phyloP scores from a whole-genome alignment of 768 basidiomycete species.

The Russula virescens region DNA sequence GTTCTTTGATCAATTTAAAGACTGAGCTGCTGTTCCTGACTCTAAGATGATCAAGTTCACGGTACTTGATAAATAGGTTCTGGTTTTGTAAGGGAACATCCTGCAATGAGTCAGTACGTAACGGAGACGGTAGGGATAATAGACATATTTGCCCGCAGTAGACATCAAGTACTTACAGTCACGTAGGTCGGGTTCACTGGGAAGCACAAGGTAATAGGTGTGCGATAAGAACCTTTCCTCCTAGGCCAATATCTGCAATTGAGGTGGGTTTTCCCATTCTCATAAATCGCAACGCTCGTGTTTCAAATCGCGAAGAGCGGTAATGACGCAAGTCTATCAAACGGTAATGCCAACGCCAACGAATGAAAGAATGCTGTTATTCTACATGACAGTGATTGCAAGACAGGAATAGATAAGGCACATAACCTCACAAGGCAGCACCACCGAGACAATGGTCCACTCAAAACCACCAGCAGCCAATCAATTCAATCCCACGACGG shows the following conservation, averaged over 20 bases:
- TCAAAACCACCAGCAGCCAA: neutral
- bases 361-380: conserved; percentile 15
- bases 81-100: too few species aligned
- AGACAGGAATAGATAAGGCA: conserved; percentile 21
- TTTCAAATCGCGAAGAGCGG: neutral
- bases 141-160: too few species aligned
- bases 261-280: too few species aligned
- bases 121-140: too few species aligned
- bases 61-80: too few species aligned
- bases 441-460: neutral
- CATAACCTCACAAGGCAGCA: conserved; percentile 11
- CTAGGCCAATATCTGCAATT: too few species aligned
- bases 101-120: too few species aligned
- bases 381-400: conserved; percentile 23
- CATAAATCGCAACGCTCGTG: neutral
- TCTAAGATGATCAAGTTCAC: too few species aligned
- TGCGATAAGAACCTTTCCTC: neutral
- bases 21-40: too few species aligned
- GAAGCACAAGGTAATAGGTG: neutral
- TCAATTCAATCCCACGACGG: conserved; percentile 45
- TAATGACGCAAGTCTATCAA: neutral
- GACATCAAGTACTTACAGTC: too few species aligned
- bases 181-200: neutral
- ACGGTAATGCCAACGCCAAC: neutral
- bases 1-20: too few species aligned